Evolutionary conservation across 23 red algal genomes (phyloP), one percentile per base, ranked within the genome.

Genomic region (Cyanidiococcus yangmingshanensis): DNA sequence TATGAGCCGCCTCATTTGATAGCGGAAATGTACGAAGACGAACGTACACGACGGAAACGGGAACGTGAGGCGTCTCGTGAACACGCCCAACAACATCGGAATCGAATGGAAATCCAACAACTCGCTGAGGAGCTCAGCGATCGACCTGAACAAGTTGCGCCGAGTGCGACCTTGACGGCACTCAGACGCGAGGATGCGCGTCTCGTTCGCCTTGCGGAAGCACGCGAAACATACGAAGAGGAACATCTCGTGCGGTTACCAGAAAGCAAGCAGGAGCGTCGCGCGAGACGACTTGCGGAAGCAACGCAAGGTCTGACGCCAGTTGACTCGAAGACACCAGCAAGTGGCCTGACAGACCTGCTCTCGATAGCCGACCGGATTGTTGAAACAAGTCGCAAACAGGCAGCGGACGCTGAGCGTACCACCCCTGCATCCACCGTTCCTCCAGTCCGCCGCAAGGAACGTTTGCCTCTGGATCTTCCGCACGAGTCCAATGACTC

Each of bases 211-310:
- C 59, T 63, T 40, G 68, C 39, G 2, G 1, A 81, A 39, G 78
- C 12, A 1, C 57, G 45, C 50, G 1, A 81, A 29, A 25, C 38
- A 31, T 71, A 68, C 7, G 78, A 81, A 24, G 54, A 81, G 68
- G 68, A 59, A 27, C 40, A 2, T 26, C 2, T 38, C 1, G 21
- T 71, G 18, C 40, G 38, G 1, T 39, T 81, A 27, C 58, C 59
- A 57, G 75, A 57, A 36, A n/a, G 75, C 51, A 58, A 81, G 27
- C 34, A 40, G 45, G 68, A 81, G 12, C 68, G 39, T 17, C 39
- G 25, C 3, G 78, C 63, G 7, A 12, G 63, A 2, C 63, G 63
- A 12, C 63, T 25, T 71, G 21, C 32, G 27, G 63, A 71, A 71
- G 63, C 63, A 3, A 35, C 63, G 7, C n/a, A 7, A 2, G 63